Evolutionary conservation across 2,329 filamentous ascomycete genomes (phyloP).

Genomic region (Drechslerella coelobrocha): DNA sequence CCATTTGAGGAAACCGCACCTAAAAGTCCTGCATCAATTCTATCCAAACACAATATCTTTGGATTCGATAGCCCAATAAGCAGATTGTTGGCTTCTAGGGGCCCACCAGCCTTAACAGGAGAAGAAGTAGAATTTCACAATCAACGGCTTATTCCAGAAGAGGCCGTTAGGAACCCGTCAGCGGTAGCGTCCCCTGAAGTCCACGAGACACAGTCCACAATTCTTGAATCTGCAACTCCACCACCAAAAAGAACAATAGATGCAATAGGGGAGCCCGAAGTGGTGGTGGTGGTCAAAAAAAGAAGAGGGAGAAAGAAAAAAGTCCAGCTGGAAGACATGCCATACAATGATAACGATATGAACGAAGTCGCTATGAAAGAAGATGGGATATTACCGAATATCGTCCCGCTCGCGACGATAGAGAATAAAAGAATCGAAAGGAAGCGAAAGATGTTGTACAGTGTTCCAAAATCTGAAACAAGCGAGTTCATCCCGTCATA

Average conservation of each 20-base stretch:
- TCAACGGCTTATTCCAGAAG: too few species aligned
- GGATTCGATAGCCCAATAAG: too few species aligned
- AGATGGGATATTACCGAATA: background rate
- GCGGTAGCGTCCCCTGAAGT: background rate
- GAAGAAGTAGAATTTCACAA: too few species aligned
- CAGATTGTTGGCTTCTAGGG: too few species aligned
- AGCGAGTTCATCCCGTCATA: too few species aligned
- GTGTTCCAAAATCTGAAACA: too few species aligned
- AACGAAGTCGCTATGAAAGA: background rate
- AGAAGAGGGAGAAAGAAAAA: slow-evolving; percentile 6
- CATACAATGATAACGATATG: background rate
- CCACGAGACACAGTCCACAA: too few species aligned
- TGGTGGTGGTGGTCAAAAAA: background rate
- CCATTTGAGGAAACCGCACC: background rate
- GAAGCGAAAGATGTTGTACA: background rate
- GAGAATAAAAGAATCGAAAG: background rate
- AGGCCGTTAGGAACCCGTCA: too few species aligned
- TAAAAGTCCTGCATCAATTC: too few species aligned
- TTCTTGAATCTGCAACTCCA: background rate
- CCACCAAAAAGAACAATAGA: background rate
- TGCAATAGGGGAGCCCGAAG: background rate
- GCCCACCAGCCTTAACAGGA: too few species aligned
- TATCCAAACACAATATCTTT: too few species aligned
- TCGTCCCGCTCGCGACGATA: background rate
- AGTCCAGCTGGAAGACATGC: background rate